A percentile compares a stretch with the other conserved stretches of the same genome.
These are phyloP conservation scores for Delonix regia DNA, from an alignment of 306 rosid species.

Conservation along the genomic window DNA sequence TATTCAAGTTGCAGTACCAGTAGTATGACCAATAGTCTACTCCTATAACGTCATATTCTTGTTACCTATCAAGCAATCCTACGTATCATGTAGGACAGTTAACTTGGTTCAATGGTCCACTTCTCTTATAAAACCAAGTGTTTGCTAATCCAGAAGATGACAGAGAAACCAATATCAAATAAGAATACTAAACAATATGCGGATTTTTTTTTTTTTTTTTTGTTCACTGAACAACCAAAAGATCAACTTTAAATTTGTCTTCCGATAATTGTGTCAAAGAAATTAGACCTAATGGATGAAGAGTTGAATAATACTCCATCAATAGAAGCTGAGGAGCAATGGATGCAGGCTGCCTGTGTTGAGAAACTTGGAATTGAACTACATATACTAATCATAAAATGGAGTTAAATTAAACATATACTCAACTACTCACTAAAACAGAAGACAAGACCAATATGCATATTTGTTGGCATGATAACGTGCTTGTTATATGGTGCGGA, in stretches of 20 bases:
- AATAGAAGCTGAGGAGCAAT: neutral
- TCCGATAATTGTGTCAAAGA: neutral
- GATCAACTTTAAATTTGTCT: neutral
- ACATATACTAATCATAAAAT: neutral
- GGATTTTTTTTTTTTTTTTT: neutral
- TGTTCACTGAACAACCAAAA: neutral
- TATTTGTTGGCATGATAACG: neutral
- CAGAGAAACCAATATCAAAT: neutral
- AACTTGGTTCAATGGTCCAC: neutral
- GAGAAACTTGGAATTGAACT: neutral
- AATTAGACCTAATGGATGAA: neutral
- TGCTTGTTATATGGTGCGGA: neutral
- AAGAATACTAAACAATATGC: neutral
- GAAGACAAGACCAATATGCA: neutral
- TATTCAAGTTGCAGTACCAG: conserved; percentile 7
- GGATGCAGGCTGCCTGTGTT: neutral
- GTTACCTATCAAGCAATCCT: neutral
- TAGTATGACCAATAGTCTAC: neutral
- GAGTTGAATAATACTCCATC: neutral
- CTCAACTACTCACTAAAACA: neutral
- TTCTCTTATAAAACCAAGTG: neutral
- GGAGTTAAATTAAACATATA: neutral
- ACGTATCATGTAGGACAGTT: neutral
- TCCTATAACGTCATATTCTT: neutral
- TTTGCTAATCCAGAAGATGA: neutral